phyloP scores from a whole-genome alignment of 2,329 filamentous ascomycete species.

The Xylaria sp. region DNA sequence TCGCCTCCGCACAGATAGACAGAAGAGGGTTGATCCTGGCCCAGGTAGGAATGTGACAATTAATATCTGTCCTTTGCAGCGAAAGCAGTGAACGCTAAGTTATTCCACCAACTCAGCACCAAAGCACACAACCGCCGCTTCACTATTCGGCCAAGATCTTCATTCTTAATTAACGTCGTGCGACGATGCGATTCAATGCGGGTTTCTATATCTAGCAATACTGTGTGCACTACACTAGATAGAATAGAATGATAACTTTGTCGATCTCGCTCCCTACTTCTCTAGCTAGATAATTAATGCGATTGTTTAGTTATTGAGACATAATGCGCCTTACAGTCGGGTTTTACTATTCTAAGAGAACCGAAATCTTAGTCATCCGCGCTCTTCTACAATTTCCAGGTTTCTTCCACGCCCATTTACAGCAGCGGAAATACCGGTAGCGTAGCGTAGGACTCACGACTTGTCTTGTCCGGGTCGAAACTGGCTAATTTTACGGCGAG shows the following conservation, averaged over 20 bases:
- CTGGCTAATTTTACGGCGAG: slow-evolving; percentile 20
- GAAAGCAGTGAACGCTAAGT: background rate
- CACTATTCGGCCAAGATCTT: background rate
- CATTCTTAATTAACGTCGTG: background rate
- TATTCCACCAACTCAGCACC: background rate
- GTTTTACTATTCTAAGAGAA: background rate
- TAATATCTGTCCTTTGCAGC: slow-evolving; percentile 11
- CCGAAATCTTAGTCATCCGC: background rate
- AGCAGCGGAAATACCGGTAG: slow-evolving; percentile 4
- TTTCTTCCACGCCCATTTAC: background rate
- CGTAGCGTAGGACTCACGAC: slow-evolving; percentile 1
- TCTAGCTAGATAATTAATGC: background rate
- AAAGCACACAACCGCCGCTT: background rate
- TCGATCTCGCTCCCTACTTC: background rate
- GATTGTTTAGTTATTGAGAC: background rate
- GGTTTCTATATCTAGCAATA: background rate
- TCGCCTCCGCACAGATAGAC: slow-evolving; percentile 17
- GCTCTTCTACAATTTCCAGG: background rate
- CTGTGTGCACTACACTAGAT: background rate
- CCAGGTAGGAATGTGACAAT: slow-evolving; percentile 20
- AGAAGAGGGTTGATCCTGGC: slow-evolving; percentile 18
- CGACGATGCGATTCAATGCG: background rate
- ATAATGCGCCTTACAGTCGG: background rate
- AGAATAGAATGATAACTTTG: background rate
- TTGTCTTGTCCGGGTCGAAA: background rate